Conservation (phyloP, 225 moss, liverwort and hornwort genomes). For the Lunularia cruciata region DNA sequence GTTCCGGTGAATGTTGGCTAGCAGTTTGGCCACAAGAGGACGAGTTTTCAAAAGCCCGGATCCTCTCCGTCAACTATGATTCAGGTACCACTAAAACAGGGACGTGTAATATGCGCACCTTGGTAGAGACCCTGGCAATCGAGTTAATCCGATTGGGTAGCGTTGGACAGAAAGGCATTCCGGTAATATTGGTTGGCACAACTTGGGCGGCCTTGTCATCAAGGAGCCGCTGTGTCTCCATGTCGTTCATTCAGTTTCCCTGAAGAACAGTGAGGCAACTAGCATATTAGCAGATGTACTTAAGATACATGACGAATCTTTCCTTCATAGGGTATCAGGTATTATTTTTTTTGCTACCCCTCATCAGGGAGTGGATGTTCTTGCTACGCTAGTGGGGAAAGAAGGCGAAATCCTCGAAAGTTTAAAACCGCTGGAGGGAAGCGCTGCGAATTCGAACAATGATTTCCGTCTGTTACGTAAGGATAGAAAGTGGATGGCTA, state of each 20-base stretch:
- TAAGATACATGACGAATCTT: background rate
- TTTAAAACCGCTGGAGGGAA: background rate
- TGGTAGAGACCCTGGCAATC: background rate
- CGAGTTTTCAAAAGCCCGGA: background rate
- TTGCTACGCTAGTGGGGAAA: too few species aligned
- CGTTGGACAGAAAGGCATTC: background rate
- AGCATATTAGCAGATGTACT: too few species aligned
- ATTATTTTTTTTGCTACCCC: conserved; percentile 1
- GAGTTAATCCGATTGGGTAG: background rate
- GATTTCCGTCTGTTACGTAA: background rate
- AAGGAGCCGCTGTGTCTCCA: conserved; percentile 1
- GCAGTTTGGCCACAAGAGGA: background rate
- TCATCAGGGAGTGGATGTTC: background rate
- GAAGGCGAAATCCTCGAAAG: too few species aligned
- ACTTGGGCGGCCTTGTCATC: conserved; percentile 6
- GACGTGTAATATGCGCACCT: too few species aligned
- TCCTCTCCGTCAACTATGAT: conserved; percentile 1
- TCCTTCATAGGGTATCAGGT: background rate
- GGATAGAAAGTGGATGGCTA: background rate
- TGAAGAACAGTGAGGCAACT: too few species aligned
- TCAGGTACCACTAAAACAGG: background rate
- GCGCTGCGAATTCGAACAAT: background rate
- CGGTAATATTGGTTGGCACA: background rate
- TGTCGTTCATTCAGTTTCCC: too few species aligned
- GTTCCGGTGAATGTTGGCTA: background rate